phyloP scores from a whole-genome alignment of 2,329 filamentous ascomycete species.

The Eutypa lata region DNA sequence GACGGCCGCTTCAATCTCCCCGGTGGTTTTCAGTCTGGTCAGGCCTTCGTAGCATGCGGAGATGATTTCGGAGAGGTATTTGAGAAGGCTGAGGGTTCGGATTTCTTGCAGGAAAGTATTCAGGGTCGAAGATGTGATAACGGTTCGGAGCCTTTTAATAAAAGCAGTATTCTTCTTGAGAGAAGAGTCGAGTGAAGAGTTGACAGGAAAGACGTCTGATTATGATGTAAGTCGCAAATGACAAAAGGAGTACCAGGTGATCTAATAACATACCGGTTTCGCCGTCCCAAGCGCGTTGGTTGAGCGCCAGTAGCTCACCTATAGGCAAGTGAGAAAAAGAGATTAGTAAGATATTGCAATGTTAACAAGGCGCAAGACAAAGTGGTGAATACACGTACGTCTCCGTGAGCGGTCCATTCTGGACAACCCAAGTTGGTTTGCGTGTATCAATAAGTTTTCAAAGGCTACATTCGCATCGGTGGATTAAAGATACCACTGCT shows the following conservation, averaged over 20 bases:
- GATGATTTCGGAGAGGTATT: slow-evolving; percentile 95
- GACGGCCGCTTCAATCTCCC: slow-evolving; percentile 87
- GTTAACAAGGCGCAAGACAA: background rate
- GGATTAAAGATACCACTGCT: slow-evolving; percentile 32
- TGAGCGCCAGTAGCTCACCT: slow-evolving; percentile 90
- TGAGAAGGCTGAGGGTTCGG: slow-evolving; percentile 84
- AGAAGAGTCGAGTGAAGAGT: slow-evolving; percentile 82
- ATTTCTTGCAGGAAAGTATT: slow-evolving; percentile 87
- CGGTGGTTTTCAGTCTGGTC: slow-evolving; percentile 84
- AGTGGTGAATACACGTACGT: slow-evolving; percentile 41
- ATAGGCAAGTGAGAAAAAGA: slow-evolving; percentile 10
- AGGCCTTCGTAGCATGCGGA: slow-evolving; percentile 93
- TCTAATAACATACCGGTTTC: slow-evolving; percentile 64
- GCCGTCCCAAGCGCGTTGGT: slow-evolving; percentile 83
- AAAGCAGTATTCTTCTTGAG: slow-evolving; percentile 98
- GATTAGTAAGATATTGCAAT: slow-evolving; percentile 18
- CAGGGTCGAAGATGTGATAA: slow-evolving; percentile 75
- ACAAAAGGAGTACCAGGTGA: background rate
- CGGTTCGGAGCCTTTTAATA: slow-evolving; percentile 91
- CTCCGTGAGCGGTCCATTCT: slow-evolving; percentile 64
- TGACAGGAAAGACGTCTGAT: slow-evolving; percentile 73
- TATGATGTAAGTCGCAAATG: slow-evolving; percentile 13
- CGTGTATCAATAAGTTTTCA: slow-evolving; percentile 14
- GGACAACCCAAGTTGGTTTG: slow-evolving; percentile 36
- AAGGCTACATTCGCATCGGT: slow-evolving; percentile 46